A percentile compares a stretch with the other conserved stretches of the same genome.
Conservation (phyloP, 2,329 filamentous ascomycete genomes). For the Diatrype stigma region DNA sequence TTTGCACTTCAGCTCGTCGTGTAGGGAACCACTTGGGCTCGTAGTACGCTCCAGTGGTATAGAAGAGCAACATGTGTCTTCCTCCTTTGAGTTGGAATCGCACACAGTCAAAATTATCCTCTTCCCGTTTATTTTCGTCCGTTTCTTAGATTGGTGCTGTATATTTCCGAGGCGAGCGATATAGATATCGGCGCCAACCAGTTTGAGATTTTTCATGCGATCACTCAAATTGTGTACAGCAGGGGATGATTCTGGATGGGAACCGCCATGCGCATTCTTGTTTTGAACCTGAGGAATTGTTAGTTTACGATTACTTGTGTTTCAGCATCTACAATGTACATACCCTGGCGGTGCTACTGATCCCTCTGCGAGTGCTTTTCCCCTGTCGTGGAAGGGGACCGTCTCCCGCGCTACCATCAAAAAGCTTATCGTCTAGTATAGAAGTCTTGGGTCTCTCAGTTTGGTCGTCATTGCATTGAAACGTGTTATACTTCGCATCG, state of each 20-base stretch:
- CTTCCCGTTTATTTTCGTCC: background rate
- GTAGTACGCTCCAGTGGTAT: background rate
- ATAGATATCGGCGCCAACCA: constrained; percentile 48
- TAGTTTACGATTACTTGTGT: background rate
- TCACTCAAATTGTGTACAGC: constrained; percentile 21
- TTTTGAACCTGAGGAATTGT: background rate
- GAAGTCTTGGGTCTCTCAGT: background rate
- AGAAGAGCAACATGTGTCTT: background rate
- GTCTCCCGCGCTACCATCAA: background rate
- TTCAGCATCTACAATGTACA: background rate
- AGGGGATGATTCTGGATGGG: constrained; percentile 7
- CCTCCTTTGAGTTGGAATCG: background rate
- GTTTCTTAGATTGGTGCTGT: background rate
- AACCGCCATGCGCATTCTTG: constrained; percentile 1
- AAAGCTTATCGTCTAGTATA: background rate
- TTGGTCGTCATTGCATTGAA: constrained; percentile 10
- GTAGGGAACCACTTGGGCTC: constrained; percentile 33
- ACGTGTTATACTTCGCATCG: constrained; percentile 23
- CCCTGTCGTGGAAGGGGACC: background rate
- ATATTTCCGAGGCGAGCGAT: constrained; percentile 38
- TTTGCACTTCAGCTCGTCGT: constrained; percentile 40
- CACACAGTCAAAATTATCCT: too few relatives aligned
- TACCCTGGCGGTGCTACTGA: background rate
- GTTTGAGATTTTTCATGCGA: constrained; percentile 40
- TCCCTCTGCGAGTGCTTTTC: background rate